Percentiles rank a stretch among this genome's conserved stretches.
Conservation (phyloP, 257 asterid genomes). For the Plantago major region DNA sequence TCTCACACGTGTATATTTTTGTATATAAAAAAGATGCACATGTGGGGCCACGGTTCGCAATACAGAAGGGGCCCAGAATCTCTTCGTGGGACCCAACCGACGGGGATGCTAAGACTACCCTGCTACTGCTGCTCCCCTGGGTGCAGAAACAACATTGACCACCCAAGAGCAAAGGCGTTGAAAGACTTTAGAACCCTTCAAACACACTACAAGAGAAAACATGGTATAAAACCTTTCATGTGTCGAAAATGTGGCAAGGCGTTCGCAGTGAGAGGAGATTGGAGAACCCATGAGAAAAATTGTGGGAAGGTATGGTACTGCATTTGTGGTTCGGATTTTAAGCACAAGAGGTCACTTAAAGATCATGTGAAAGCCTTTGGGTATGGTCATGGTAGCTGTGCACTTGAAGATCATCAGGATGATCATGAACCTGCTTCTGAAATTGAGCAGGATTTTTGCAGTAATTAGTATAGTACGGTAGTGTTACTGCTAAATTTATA, state of each 20-base stretch:
- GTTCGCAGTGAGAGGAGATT: constrained; percentile 79
- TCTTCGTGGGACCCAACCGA: constrained; percentile 81
- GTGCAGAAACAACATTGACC: constrained; percentile 83
- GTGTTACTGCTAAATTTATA: too few relatives aligned
- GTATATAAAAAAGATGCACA: constrained; percentile 60
- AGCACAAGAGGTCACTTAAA: constrained; percentile 76
- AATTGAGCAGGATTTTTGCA: constrained; percentile 58
- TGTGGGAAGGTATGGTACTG: constrained; percentile 91
- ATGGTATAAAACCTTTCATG: constrained; percentile 89
- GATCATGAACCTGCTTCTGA: constrained; percentile 84
- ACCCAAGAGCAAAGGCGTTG: constrained; percentile 77
- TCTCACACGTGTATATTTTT: background rate
- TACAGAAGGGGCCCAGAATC: constrained; percentile 90
- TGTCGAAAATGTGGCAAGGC: constrained; percentile 80
- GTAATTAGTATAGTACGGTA: too few relatives aligned
- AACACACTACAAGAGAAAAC: constrained; percentile 87
- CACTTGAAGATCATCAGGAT: constrained; percentile 47
- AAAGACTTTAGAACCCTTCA: constrained; percentile 91
- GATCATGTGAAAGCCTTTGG: constrained; percentile 86
- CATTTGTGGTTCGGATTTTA: constrained; percentile 72
- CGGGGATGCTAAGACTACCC: constrained; percentile 84
- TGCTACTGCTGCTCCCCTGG: constrained; percentile 86
- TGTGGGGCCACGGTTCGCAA: constrained; percentile 99
- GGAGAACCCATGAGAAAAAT: constrained; percentile 87
- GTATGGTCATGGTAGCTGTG: constrained; percentile 53